Conservation (phyloP, 768 basidiomycete genomes). For the Leucocoprinus birnbaumii region DNA sequence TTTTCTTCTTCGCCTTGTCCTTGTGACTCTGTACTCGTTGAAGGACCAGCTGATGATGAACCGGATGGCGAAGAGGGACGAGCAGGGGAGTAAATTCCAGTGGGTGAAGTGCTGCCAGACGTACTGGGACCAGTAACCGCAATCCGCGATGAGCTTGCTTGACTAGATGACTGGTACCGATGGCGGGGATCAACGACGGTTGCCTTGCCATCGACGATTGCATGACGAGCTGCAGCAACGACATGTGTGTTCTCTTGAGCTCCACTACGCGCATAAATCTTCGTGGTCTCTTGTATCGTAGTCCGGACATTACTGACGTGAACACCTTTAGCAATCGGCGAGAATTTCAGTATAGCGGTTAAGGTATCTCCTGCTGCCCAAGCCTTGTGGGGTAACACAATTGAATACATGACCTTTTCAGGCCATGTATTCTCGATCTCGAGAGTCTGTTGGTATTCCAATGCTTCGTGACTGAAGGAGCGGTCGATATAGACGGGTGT, state of each 20-base stretch:
- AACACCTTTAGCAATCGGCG: constrained; percentile 83
- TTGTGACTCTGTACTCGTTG: background rate
- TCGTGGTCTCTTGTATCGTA: constrained; percentile 72
- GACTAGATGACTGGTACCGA: constrained; percentile 13
- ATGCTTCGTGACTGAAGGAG: constrained; percentile 73
- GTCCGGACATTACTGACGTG: constrained; percentile 64
- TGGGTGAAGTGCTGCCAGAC: constrained; percentile 2
- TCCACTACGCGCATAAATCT: constrained; percentile 51
- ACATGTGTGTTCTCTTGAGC: constrained; percentile 59
- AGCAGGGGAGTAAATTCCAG: background rate
- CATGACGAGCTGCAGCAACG: constrained; percentile 64
- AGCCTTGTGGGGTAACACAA: constrained; percentile 93
- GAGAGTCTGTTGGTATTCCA: constrained; percentile 94
- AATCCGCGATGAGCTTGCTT: background rate
- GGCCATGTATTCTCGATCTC: constrained; percentile 99
- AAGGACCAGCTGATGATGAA: background rate
- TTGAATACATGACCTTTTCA: constrained; percentile 92
- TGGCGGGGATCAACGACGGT: constrained; percentile 30
- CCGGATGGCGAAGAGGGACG: background rate
- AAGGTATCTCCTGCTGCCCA: constrained; percentile 90
- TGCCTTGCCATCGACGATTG: constrained; percentile 60
- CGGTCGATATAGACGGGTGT: constrained; percentile 67
- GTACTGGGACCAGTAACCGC: background rate
- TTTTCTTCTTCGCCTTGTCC: constrained; percentile 13
- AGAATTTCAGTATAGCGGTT: constrained; percentile 82